These are phyloP conservation scores for Orbilia quercus DNA, from an alignment of 2,329 filamentous ascomycete genomes.

Conservation along the genomic window DNA sequence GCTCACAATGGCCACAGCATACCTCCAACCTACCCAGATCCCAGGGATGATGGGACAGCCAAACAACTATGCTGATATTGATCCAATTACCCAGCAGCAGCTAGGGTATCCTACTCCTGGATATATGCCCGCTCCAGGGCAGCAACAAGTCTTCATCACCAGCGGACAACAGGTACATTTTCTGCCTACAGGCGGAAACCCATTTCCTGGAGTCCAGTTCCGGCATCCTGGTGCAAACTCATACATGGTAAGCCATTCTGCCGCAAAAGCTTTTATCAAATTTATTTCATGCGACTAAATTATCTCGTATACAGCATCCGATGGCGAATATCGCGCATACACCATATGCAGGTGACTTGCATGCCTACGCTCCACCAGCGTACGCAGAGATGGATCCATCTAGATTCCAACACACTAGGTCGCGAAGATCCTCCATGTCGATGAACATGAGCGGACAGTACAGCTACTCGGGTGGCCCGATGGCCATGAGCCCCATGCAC, in stretches of 20 bases:
- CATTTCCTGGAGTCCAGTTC: slow-evolving; percentile 13
- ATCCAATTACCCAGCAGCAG: slow-evolving; percentile 22
- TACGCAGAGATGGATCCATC: slow-evolving; percentile 35
- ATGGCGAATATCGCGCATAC: slow-evolving; percentile 15
- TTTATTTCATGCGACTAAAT: neutral
- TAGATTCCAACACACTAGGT: slow-evolving; percentile 19
- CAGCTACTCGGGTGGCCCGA: neutral
- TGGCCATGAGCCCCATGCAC: slow-evolving; percentile 8
- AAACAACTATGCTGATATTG: slow-evolving; percentile 18
- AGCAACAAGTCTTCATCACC: slow-evolving; percentile 35
- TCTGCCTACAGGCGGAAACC: neutral
- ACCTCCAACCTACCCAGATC: slow-evolving; percentile 8
- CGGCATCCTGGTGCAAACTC: slow-evolving; percentile 9
- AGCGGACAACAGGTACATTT: slow-evolving; percentile 33
- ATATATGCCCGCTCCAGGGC: slow-evolving; percentile 13
- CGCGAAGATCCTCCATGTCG: slow-evolving; percentile 33
- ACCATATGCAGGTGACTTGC: slow-evolving; percentile 28
- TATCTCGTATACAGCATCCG: slow-evolving; percentile 1
- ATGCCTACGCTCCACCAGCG: slow-evolving; percentile 31
- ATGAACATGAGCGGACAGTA: slow-evolving; percentile 25
- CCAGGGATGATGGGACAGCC: slow-evolving; percentile 25
- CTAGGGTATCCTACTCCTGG: slow-evolving; percentile 13
- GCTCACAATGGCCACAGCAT: neutral
- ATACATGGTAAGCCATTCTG: slow-evolving; percentile 20
- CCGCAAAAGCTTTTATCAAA: neutral